phyloP scores from a whole-genome alignment of 2,329 filamentous ascomycete species.

The Botrytis galanthina region DNA sequence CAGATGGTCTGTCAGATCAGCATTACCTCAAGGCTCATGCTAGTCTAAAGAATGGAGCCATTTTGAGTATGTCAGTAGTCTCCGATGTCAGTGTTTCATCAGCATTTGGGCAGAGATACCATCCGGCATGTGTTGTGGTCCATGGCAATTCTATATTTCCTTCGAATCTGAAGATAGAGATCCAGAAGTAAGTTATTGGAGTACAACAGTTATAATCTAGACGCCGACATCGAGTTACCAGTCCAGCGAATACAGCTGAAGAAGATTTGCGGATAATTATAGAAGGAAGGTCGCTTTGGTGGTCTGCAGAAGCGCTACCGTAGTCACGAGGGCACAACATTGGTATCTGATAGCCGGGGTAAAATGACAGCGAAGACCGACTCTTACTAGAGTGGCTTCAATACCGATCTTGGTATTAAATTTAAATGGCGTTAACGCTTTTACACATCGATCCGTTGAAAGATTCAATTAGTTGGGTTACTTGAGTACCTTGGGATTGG shows the following conservation, averaged over 20 bases:
- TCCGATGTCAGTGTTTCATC: slow-evolving; percentile 2
- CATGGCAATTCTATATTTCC: neutral
- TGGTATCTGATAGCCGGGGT: slow-evolving; percentile 4
- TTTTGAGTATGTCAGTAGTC: neutral
- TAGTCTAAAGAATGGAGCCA: neutral
- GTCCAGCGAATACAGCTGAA: neutral
- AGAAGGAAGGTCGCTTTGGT: slow-evolving; percentile 9
- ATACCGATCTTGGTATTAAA: neutral
- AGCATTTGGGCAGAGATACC: neutral
- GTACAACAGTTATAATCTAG: neutral
- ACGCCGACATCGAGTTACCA: slow-evolving; percentile 7
- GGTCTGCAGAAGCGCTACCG: slow-evolving; percentile 12
- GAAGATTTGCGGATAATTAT: slow-evolving; percentile 9
- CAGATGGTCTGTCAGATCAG: slow-evolving; percentile 9
- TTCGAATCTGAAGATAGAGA: neutral
- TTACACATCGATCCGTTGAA: neutral
- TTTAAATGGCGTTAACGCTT: slow-evolving; percentile 7
- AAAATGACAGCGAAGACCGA: slow-evolving; percentile 11
- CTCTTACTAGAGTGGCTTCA: neutral
- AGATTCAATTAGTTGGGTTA: neutral
- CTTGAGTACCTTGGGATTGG: neutral
- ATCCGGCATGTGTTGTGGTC: neutral
- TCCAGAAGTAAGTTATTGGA: slow-evolving; percentile 7
- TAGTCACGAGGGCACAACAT: slow-evolving; percentile 11
- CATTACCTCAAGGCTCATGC: slow-evolving; percentile 3